Percentiles rank a stretch among this genome's conserved stretches.
These are phyloP conservation scores for Nothopassalora personata DNA, from an alignment of 2,329 filamentous ascomycete genomes.

Conservation along the genomic window DNA sequence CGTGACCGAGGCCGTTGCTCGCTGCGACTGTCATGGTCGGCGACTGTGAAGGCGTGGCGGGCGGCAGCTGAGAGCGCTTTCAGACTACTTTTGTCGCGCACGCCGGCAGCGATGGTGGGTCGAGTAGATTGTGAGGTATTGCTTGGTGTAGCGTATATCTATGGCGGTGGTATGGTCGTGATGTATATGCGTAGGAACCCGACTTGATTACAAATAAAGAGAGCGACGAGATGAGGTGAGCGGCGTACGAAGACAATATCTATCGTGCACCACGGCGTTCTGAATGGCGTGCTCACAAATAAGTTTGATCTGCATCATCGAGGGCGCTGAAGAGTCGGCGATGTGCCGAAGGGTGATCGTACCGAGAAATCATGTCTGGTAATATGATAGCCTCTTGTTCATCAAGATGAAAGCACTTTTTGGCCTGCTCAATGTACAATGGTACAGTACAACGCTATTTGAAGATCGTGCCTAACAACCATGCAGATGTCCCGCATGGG, in stretches of 20 bases:
- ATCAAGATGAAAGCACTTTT: neutral
- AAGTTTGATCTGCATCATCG: neutral
- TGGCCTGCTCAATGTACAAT: neutral
- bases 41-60: neutral
- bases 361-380: neutral
- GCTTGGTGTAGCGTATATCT: neutral
- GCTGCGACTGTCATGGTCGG: conserved; percentile 23
- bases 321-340: neutral
- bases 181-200: neutral
- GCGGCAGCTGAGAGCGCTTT: neutral
- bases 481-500: neutral
- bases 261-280: neutral
- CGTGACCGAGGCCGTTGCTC: conserved; percentile 5
- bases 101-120: neutral
- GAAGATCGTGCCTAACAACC: neutral
- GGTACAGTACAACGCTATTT: too few species aligned
- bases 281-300: neutral
- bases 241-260: neutral
- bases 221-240: neutral
- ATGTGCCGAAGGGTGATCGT: neutral
- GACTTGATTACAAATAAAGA: neutral
- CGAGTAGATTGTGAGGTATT: neutral
- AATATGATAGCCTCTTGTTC: neutral
- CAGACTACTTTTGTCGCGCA: neutral
- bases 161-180: neutral